Conservation (phyloP, 345 rosid species). For the Populus simonii region DNA sequence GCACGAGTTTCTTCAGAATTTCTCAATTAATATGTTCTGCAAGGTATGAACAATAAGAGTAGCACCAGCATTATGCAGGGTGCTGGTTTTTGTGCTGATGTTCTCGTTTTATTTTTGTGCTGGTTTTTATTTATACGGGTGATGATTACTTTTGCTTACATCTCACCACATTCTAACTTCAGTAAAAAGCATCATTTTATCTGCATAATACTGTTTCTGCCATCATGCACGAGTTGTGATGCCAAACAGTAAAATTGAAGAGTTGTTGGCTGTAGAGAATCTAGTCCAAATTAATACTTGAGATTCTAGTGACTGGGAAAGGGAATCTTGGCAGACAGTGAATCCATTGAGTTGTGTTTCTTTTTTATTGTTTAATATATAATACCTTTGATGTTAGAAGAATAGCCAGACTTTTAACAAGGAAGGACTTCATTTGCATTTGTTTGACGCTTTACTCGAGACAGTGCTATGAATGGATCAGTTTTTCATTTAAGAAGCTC, state of each 20-base stretch:
- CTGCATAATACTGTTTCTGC: background rate
- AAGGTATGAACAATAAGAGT: conserved; percentile 48
- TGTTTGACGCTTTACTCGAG: background rate
- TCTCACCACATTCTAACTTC: background rate
- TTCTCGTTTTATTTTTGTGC: background rate
- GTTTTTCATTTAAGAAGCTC: background rate
- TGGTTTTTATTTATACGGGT: background rate
- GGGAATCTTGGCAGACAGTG: background rate
- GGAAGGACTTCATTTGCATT: background rate
- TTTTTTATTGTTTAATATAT: background rate
- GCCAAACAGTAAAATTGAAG: background rate
- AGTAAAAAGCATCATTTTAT: background rate
- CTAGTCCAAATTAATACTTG: background rate
- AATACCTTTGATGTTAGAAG: background rate
- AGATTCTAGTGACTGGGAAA: background rate
- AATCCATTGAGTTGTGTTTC: background rate
- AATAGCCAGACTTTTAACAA: background rate
- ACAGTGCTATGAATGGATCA: background rate
- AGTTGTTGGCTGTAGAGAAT: background rate
- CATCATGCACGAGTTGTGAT: background rate
- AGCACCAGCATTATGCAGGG: background rate
- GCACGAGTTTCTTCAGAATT: conserved; percentile 96
- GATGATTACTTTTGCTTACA: background rate
- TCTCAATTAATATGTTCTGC: conserved; percentile 95
- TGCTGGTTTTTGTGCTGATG: background rate